Base-by-base conservation (phyloP, 371 early-diverging fungal species). In the Mortierella sp. region DNA sequence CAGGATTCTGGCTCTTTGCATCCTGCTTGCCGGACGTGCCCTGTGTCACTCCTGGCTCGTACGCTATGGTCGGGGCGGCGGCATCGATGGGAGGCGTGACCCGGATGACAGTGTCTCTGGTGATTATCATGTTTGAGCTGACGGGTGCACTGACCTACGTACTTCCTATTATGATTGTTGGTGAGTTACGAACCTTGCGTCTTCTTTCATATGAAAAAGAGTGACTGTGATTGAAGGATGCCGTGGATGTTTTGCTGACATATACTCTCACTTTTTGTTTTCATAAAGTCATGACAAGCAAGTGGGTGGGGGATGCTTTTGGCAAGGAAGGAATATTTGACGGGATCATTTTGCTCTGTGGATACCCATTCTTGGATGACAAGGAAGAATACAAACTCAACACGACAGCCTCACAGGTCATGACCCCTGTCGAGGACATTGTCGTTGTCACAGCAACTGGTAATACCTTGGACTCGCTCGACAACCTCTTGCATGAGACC, bases 11-110 rank as follows among this genome's bases (percentile, higher is more conserved):
- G 75, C 64, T 93, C 1, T 93, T 93, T 61, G 80, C 87, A 1
- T 82, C 86, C 14, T 93, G 94, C 62, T 69, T 79, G 3, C 65
- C 81, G 6, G 86, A 83, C 55, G 80, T 72, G 8, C 80, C 79
- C 37, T 97, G 98, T 75, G 87, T 98, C 12, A 94, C 92, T 14
- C 95, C 97, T 0, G 99, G 97, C 27, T 90, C 94, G 12, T 98
- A 98, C 79, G 96, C 99, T 0, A 87, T 97, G 81, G 93, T 98
- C 4, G 99, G 98, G 8, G 97, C 97, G 1, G 96, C 96, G 4
- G 96, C 97, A 4, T 86, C 91, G 30, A 81, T 98, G 62, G 92
- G 93, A 3, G 97, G 99, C 9, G 92, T 95, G 4, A 96, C 99
- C 0, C 89, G 97, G 60, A 96, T 96, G 80, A 97, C 98, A 9